Evolutionary conservation across 345 rosid genomes (phyloP), one percentile per base, ranked within the genome.

Genomic region (Trapa bicornis): DNA sequence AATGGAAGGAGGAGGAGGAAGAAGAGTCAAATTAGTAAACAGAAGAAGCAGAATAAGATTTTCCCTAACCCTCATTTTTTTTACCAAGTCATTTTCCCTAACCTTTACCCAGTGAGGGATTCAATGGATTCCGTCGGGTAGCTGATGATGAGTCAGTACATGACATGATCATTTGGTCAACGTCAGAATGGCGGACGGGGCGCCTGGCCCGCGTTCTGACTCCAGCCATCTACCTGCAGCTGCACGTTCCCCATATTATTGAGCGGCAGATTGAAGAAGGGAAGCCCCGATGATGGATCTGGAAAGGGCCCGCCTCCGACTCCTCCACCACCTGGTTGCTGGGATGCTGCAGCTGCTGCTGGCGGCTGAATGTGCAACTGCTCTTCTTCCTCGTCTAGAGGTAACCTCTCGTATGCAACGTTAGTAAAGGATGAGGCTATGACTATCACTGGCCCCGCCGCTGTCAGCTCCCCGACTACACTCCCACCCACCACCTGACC

Each of bases 401-500:
- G 98, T 68, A 90, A 75, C 76, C 94, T 83, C 82, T 93, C 98
- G 56, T 90, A 93, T 41, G 97, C 96, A 16, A 90, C 97, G 79
- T 93, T 93, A 0, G 96, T 86, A 66, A 93, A 93, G 14, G 98
- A 93, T 0, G 97, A 82, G 1, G 97, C 96, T 68, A 93, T 90
- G 47, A 93, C 86, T 61, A 93, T 90, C 64, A 93, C 98, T 3
- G 97, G 97, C 1, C 98, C 98, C 0, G 98, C 92, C 14, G 97
- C 96, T 14, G 74, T 88, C 72, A 93, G 70, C 83, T 93, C 98
- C 35, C 98, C 98, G 0, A 90, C 96, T 10, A 93, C 98, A 75
- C 81, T 93, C 32, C 98, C 98, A 0, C 98, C 98, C 6, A 93
- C 88, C 15, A 93, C 96, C 72, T 93, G 97, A 1, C 98, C 98